These are phyloP conservation scores for Gossypium anomalum DNA, from an alignment of 345 rosid species.

Conservation along the genomic window DNA sequence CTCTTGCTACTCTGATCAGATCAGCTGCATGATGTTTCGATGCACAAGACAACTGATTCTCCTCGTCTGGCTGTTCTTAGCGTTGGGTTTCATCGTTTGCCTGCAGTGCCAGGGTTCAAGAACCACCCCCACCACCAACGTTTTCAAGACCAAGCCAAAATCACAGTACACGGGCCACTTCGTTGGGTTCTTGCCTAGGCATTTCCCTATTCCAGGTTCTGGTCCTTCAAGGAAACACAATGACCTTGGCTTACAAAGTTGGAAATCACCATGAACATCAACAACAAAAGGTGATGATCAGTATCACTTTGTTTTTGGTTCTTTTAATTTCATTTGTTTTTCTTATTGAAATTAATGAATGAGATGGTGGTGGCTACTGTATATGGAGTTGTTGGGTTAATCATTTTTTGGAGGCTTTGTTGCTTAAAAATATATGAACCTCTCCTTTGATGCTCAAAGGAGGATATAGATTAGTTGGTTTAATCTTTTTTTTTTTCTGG, in stretches of 20 bases:
- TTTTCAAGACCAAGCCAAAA: constrained; percentile 41
- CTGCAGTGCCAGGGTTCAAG: constrained; percentile 45
- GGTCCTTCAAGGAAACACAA: constrained; percentile 94
- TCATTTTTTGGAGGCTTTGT: constrained; percentile 12
- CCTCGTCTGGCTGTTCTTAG: constrained; percentile 15
- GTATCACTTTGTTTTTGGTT: not conserved
- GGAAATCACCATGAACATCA: constrained; percentile 44
- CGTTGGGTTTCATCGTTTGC: constrained; percentile 27
- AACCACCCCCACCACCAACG: constrained; percentile 29
- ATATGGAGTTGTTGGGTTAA: constrained; percentile 12
- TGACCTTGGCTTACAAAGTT: constrained; percentile 64
- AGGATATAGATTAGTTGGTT: not conserved
- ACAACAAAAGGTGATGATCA: constrained; percentile 22
- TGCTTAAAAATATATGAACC: not conserved
- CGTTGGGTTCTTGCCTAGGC: constrained; percentile 72
- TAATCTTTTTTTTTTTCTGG: not conserved
- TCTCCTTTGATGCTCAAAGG: not conserved
- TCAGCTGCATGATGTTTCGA: constrained; percentile 31
- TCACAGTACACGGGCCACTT: constrained; percentile 45
- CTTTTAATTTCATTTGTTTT: not conserved
- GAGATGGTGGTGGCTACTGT: not conserved
- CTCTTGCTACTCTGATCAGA: not conserved
- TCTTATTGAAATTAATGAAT: not conserved
- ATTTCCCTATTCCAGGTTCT: constrained; percentile 77
- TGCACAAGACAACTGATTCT: constrained; percentile 30